These are phyloP conservation scores for Lodderomyces parapsilosis DNA, from an alignment of 1,139 yeast species.

Conservation along the genomic window DNA sequence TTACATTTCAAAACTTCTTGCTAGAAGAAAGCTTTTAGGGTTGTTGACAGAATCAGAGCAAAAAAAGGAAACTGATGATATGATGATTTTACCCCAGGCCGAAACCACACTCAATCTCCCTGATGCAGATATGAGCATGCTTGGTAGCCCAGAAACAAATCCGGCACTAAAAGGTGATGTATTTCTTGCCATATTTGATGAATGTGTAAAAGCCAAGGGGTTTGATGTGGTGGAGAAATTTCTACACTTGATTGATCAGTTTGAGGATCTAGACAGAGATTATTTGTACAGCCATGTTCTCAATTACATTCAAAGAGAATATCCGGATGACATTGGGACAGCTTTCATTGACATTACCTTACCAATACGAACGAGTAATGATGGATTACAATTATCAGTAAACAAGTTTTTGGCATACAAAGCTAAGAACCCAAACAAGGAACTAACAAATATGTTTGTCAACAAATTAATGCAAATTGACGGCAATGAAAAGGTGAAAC, in stretches of 20 bases:
- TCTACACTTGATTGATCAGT: conserved; percentile 61
- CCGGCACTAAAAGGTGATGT: conserved; percentile 92
- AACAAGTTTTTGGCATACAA: conserved; percentile 68
- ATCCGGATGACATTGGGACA: conserved; percentile 40
- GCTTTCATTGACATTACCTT: conserved; percentile 59
- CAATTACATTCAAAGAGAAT: conserved; percentile 43
- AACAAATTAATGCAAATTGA: conserved; percentile 26
- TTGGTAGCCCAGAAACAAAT: conserved; percentile 82
- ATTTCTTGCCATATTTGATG: conserved; percentile 78
- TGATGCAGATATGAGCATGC: conserved; percentile 81
- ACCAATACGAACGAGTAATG: conserved; percentile 59
- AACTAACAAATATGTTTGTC: conserved; percentile 46
- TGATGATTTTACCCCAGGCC: conserved; percentile 47
- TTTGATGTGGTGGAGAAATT: conserved; percentile 47
- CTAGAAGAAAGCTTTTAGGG: conserved; percentile 81
- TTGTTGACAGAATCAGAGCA: conserved; percentile 57
- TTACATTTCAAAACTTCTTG: conserved; percentile 77
- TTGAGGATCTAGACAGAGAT: conserved; percentile 65
- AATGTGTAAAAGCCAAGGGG: conserved; percentile 47
- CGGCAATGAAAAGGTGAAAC: conserved; percentile 5
- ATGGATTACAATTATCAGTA: conserved; percentile 64
- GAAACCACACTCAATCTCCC: conserved; percentile 66
- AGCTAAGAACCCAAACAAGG: conserved; percentile 35
- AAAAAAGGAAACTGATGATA: conserved; percentile 22
- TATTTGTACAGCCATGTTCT: conserved; percentile 67